phyloP scores from a whole-genome alignment of 2,329 filamentous ascomycete genomes.

The Neonectria faginata region DNA sequence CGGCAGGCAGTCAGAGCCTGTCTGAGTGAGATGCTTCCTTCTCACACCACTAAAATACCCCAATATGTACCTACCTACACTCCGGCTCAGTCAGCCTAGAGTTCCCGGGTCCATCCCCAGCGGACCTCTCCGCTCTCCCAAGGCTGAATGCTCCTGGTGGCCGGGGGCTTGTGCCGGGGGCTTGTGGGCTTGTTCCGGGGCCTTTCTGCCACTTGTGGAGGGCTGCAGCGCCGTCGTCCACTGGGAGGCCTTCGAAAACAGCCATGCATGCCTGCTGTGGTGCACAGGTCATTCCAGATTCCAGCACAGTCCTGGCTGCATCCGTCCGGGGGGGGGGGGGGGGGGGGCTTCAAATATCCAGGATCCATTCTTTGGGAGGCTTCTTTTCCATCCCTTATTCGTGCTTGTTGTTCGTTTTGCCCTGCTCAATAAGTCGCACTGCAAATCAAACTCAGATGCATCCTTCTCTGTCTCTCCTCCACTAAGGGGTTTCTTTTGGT shows the following conservation, averaged over 20 bases:
- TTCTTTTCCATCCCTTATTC: neutral
- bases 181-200: constrained; percentile 17
- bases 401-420: neutral
- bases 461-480: constrained; percentile 2
- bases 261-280: constrained; percentile 10
- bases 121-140: constrained; percentile 13
- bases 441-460: constrained; percentile 7
- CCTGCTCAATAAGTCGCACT: constrained; percentile 8
- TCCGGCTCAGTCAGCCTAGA: constrained; percentile 1
- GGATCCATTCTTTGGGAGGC: constrained; percentile 1
- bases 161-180: constrained; percentile 1
- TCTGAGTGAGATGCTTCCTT: constrained; percentile 16
- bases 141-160: constrained; percentile 14
- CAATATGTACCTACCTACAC: no score
- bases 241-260: constrained; percentile 21
- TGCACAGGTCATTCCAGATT: neutral
- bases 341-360: constrained; percentile 9
- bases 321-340: neutral
- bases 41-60: neutral
- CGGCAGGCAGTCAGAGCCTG: constrained; percentile 4
- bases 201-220: constrained; percentile 4
- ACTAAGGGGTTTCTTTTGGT: neutral
- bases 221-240: constrained; percentile 7
- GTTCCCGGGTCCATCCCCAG: neutral
- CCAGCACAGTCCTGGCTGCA: neutral